A percentile compares a stretch with the other conserved stretches of the same genome.
These are phyloP conservation scores for Hippophae gyantsensis DNA, from an alignment of 306 rosid species.

Conservation along the genomic window DNA sequence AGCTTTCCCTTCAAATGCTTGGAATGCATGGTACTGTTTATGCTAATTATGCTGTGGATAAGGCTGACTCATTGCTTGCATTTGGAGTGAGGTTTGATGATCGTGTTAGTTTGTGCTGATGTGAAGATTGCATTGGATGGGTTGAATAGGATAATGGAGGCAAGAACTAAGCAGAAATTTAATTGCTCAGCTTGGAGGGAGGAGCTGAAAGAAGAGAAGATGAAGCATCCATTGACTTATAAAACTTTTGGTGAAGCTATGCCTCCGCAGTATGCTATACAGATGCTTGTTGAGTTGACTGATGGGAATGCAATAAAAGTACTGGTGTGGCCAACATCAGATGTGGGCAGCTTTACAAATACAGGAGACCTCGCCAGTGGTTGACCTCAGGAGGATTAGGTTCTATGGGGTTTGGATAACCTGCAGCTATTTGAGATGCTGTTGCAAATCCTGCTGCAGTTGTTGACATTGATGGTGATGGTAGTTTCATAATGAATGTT, in stretches of 20 bases:
- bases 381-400: conserved; percentile 82
- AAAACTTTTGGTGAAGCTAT: conserved; percentile 63
- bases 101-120: conserved; percentile 65
- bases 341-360: conserved; percentile 92
- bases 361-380: conserved; percentile 82
- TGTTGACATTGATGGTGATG: conserved; percentile 91
- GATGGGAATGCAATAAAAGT: conserved; percentile 61
- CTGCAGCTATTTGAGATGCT: conserved; percentile 87
- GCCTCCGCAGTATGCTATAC: conserved; percentile 77
- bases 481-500: conserved; percentile 84
- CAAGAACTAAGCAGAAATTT: conserved; percentile 23
- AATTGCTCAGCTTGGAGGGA: conserved; percentile 59
- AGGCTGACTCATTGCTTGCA: conserved; percentile 63
- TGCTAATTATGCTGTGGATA: conserved; percentile 88
- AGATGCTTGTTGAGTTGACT: conserved; percentile 76
- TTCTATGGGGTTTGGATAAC: conserved; percentile 93
- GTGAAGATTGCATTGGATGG: conserved; percentile 59
- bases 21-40: conserved; percentile 92
- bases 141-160: conserved; percentile 48
- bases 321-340: conserved; percentile 94
- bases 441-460: conserved; percentile 58
- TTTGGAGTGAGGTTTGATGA: conserved; percentile 95
- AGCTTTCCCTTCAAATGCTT: conserved; percentile 67
- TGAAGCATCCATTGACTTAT: conserved; percentile 48
- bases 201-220: conserved; percentile 62